Percentiles rank a stretch among this genome's conserved stretches.
These are phyloP conservation scores for Tricholoma sp. DNA, from an alignment of 768 basidiomycete genomes.

Conservation along the genomic window DNA sequence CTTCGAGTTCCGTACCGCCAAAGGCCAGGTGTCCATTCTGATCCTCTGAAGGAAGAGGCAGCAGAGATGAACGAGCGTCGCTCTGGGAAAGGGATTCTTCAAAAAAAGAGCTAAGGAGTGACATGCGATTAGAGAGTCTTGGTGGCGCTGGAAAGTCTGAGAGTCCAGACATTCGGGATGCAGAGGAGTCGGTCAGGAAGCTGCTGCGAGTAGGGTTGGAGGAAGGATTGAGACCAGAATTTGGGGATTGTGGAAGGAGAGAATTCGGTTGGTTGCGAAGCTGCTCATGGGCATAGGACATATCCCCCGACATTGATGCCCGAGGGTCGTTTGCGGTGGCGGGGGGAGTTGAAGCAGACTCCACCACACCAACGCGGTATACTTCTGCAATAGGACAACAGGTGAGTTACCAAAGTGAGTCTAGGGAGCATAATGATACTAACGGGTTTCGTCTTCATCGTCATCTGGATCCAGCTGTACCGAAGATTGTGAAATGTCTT, in stretches of 20 bases:
- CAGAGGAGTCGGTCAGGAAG: slow-evolving; percentile 55
- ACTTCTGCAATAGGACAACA: slow-evolving; percentile 30
- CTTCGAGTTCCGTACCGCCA: slow-evolving; percentile 18
- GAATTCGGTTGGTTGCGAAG: slow-evolving; percentile 1
- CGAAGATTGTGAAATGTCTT: slow-evolving; percentile 42
- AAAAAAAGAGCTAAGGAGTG: slow-evolving; percentile 41
- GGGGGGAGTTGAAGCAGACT: slow-evolving; percentile 46
- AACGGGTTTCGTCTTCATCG: slow-evolving; percentile 34
- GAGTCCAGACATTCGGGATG: slow-evolving; percentile 63
- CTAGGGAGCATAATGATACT: slow-evolving; percentile 7
- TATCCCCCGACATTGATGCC: slow-evolving; percentile 32
- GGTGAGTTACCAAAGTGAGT: not conserved
- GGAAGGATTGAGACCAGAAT: slow-evolving; percentile 27
- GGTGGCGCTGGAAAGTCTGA: slow-evolving; percentile 74
- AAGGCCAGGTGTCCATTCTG: slow-evolving; percentile 17
- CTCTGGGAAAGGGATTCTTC: slow-evolving; percentile 22
- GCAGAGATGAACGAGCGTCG: slow-evolving; percentile 9
- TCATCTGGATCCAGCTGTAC: slow-evolving; percentile 27
- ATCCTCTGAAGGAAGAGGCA: slow-evolving; percentile 4
- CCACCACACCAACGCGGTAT: slow-evolving; percentile 47
- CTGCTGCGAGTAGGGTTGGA: slow-evolving; percentile 41
- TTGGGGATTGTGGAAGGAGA: not conserved
- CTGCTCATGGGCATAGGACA: slow-evolving; percentile 19
- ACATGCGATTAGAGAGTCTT: slow-evolving; percentile 27
- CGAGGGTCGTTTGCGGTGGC: slow-evolving; percentile 35